A percentile compares a stretch with the other conserved stretches of the same genome.
Conservation (phyloP, 176 grass and related monocot species). For the Sorghum bicolor region Sorghum_bicolor_NCBIv3 NC_012873.2:7930001-7930500, state of each 20-base stretch:
- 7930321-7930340: not conserved
- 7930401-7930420: slow-evolving; percentile 9
- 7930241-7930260: slow-evolving; percentile 29
- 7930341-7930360: not conserved
- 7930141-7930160: not conserved
- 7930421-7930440: not conserved
- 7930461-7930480: not conserved
- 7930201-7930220: not conserved
- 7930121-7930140: slow-evolving; percentile 10
- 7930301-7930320: not conserved
- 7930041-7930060: not conserved
- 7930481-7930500: too few relatives aligned
- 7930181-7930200: not conserved
- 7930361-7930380: not conserved
- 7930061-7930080: not conserved
- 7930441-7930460: not conserved
- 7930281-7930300: slow-evolving; percentile 8
- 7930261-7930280: not conserved
- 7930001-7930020: not conserved
- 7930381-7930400: not conserved
- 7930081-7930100: not conserved
- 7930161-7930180: not conserved
- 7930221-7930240: slow-evolving; percentile 6
- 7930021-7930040: too few relatives aligned
- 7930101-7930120: not conserved